Conservation (phyloP, 2,329 filamentous ascomycete genomes). For the Achaetomium macrosporum region DNA sequence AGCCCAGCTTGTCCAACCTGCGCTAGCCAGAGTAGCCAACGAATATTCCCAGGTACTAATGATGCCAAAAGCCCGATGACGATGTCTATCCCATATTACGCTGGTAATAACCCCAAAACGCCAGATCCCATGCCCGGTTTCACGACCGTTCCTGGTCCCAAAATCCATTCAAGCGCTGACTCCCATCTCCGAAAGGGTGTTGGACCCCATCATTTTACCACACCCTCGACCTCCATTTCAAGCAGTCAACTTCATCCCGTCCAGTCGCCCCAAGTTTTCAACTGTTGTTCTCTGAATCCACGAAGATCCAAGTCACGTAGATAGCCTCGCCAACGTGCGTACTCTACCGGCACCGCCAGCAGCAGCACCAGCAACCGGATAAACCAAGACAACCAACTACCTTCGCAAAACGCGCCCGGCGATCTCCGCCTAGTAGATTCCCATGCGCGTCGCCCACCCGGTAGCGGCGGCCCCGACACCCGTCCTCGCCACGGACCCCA, state of each 20-base stretch:
- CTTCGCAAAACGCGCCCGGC: neutral
- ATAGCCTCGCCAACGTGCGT: neutral
- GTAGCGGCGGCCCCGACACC: slow-evolving; percentile 1
- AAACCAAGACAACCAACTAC: neutral
- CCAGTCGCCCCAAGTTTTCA: neutral
- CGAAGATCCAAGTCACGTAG: neutral
- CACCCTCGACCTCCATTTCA: neutral
- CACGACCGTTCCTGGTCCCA: neutral
- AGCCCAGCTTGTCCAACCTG: neutral
- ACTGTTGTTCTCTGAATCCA: neutral
- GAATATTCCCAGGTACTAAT: neutral
- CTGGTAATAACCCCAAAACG: neutral
- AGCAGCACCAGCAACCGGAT: neutral
- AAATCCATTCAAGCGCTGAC: neutral
- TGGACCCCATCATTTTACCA: neutral
- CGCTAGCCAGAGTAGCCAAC: neutral
- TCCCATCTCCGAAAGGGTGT: neutral
- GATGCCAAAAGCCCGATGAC: neutral
- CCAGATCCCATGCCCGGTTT: slow-evolving; percentile 1
- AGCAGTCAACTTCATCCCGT: neutral
- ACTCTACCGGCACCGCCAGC: neutral
- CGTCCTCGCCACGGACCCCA: neutral
- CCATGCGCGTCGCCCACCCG: slow-evolving; percentile 73
- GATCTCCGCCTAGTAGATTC: slow-evolving; percentile 53
- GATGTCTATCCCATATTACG: slow-evolving; percentile 5